Evolutionary conservation across 495 filamentous ascomycete genomes (phyloP).

Genomic region (Penicillium waksmanii): DNA sequence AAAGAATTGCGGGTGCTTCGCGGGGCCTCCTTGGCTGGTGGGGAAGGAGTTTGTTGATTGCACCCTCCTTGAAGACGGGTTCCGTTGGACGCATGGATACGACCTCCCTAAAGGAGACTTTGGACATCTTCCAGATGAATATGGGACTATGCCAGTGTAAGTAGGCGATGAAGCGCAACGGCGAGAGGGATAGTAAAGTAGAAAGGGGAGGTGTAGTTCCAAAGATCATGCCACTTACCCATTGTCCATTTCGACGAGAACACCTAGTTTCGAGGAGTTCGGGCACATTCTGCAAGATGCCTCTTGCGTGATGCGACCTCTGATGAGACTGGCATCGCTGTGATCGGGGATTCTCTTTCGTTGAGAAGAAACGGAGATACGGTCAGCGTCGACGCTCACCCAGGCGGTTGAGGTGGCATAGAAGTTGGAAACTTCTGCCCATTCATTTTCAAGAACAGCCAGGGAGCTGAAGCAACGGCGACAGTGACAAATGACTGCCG

Average conservation of each 20-base stretch:
- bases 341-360: conserved; percentile 48
- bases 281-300: conserved; percentile 49
- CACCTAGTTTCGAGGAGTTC: conserved; percentile 43
- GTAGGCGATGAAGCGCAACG: not conserved
- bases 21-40: conserved; percentile 29
- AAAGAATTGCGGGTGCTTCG: conserved; percentile 24
- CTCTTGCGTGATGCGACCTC: conserved; percentile 48
- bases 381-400: conserved; percentile 49
- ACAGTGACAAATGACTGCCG: conserved; percentile 48
- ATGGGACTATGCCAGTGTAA: conserved; percentile 38
- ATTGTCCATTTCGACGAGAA: conserved; percentile 42
- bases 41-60: conserved; percentile 36
- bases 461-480: conserved; percentile 50
- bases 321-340: conserved; percentile 43
- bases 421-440: conserved; percentile 47
- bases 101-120: conserved; percentile 50
- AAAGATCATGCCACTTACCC: conserved; percentile 35
- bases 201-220: not conserved
- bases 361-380: conserved; percentile 45
- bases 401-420: conserved; percentile 48
- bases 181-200: not conserved
- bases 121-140: conserved; percentile 51
- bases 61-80: conserved; percentile 42
- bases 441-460: conserved; percentile 53
- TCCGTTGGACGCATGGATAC: conserved; percentile 51